A percentile compares a stretch with the other conserved stretches of the same genome.
Evolutionary conservation across 2,329 filamentous ascomycete genomes (phyloP).

Genomic region (Sphaceloma murrayae): DNA sequence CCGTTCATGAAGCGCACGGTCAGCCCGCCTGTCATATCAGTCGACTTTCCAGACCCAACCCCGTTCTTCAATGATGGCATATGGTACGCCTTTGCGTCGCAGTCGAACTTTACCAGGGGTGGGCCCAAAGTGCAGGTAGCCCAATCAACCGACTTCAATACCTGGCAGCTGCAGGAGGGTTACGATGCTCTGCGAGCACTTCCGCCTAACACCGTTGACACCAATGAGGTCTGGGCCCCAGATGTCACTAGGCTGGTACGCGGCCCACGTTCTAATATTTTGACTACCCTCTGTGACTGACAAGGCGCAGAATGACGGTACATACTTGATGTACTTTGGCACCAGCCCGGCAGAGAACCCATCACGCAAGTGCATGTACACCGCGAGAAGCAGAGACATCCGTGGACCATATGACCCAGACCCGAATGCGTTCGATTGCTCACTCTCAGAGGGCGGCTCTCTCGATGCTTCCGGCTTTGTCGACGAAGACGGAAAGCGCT

Average conservation of each 20-base stretch:
- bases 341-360: constrained; percentile 21
- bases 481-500: constrained; percentile 21
- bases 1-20: constrained; percentile 4
- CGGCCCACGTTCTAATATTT: neutral
- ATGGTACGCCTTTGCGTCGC: constrained; percentile 31
- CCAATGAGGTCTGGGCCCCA: constrained; percentile 29
- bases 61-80: constrained; percentile 27
- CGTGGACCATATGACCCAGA: constrained; percentile 25
- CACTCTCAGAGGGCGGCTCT: constrained; percentile 22
- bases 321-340: constrained; percentile 26
- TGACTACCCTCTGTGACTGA: neutral
- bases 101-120: constrained; percentile 21
- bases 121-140: constrained; percentile 29
- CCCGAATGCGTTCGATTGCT: constrained; percentile 25
- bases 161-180: constrained; percentile 23
- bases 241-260: constrained; percentile 23
- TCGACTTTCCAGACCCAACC: constrained; percentile 27
- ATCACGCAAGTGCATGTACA: constrained; percentile 24
- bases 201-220: constrained; percentile 24
- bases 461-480: constrained; percentile 25
- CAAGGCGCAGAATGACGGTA: constrained; percentile 19
- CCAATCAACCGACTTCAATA: constrained; percentile 27
- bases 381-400: constrained; percentile 22
- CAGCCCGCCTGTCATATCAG: constrained; percentile 7
- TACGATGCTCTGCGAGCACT: constrained; percentile 27